phyloP scores from a whole-genome alignment of 1,284 basidiomycete species.

The Ceratobasidium sp. region DNA sequence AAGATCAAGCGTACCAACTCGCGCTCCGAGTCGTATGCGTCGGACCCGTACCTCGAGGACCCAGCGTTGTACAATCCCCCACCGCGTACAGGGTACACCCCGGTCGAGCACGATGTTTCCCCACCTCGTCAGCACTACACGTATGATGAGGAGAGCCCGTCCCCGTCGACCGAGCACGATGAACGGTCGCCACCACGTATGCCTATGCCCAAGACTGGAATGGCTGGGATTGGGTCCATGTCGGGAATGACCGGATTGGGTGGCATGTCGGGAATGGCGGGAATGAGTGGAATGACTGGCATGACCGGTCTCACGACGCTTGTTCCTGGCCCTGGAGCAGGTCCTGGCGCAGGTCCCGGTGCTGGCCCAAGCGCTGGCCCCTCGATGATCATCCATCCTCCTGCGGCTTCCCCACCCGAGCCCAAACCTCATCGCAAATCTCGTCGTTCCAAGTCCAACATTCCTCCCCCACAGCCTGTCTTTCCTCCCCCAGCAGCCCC shows the following conservation, averaged over 20 bases:
- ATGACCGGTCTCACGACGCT: constrained; percentile 18
- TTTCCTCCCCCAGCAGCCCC: background rate
- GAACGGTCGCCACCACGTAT: background rate
- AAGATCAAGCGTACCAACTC: constrained; percentile 31
- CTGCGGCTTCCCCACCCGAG: constrained; percentile 1
- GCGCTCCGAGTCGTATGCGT: constrained; percentile 6
- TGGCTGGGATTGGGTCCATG: constrained; percentile 15
- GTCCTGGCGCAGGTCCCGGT: constrained; percentile 16
- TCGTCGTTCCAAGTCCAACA: constrained; percentile 25
- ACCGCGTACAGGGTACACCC: constrained; percentile 6
- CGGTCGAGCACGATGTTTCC: constrained; percentile 1
- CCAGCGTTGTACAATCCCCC: constrained; percentile 4
- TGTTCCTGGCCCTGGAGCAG: background rate
- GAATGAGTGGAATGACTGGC: background rate
- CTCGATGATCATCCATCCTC: constrained; percentile 6
- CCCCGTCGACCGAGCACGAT: constrained; percentile 1
- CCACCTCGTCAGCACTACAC: constrained; percentile 16
- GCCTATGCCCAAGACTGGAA: constrained; percentile 9
- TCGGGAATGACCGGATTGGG: constrained; percentile 6
- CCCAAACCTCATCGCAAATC: constrained; percentile 19
- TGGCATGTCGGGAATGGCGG: background rate
- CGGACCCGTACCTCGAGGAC: constrained; percentile 21
- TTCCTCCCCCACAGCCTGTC: constrained; percentile 28
- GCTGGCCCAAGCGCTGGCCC: constrained; percentile 6
- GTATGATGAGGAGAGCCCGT: too few relatives aligned